Base-by-base conservation (phyloP, 352 stramenopile genomes). In the Pythium monospermum region DNA sequence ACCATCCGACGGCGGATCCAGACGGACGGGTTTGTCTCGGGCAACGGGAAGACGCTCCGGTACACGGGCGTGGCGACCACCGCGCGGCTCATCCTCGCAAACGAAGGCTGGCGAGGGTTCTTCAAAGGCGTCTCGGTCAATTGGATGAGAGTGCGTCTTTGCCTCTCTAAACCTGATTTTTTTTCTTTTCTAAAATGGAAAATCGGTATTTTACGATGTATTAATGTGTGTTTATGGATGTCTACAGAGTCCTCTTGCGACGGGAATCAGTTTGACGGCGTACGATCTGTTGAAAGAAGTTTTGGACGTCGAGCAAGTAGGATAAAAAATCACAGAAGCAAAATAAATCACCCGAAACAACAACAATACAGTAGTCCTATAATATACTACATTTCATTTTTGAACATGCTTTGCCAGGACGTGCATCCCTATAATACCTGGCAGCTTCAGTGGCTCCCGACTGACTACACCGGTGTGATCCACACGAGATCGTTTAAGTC, bases 51-150 rank as follows among this genome's bases (percentile, higher is more conserved):
- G 3, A 60, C 71, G 64, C 59, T 74, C 18, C 71, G 73, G 48
- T 94, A 94, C 62, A 87, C 74, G 6, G 73, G 78, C 49, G 67
- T 94, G 18, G 37, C 72, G 33, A 73, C 73, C 18, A 91, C 81
- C 15, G 76, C 73, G 4, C 75, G 68, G 10, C 72, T 91, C 42
- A 91, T 94, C 53, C 41, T 91, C 42, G 47, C 66, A 13, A 66
- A 83, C 31, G 83, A 94, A 76, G 81, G 83, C 22, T 88, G 75
- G 75, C 71, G 81, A 38, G 81, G 83, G 1, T 77, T 94, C 22
- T 94, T 91, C 65, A 94, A 94, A 59, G 83, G 83, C 22, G 81
- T 91, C 30, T 88, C 76, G 0, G 79, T 94, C 52, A 94, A 91
- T 45, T 94, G 83, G 83, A 79, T 94, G 67, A 63, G 83, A 46